Evolutionary conservation across 139 green algal species (phyloP), one percentile per base, ranked within the genome.

Genomic region (Haematococcus lacustris): DNA sequence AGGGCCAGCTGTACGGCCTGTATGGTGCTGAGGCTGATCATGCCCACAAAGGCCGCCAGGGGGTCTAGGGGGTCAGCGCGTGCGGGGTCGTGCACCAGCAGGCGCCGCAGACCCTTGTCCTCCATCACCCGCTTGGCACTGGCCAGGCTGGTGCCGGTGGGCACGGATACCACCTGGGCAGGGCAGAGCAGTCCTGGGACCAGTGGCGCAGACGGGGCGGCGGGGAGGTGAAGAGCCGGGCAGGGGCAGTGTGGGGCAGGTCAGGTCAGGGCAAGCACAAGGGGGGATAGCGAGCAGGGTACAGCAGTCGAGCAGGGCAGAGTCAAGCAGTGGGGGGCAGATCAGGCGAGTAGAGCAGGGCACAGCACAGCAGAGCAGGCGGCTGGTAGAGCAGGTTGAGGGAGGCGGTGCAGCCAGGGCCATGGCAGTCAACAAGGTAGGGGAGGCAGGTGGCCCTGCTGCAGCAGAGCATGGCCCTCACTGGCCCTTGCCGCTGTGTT

Each of bases 31-130:
- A n/a, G n/a, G 30, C 39, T 73, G 2, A 86, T 64, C 17, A 82
- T 60, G 38, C 80, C 80, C 38, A 83, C 67, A 41, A 60, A 86
- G 1, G 33, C 59, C 25, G 73, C 69, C 39, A 82, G 73, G 25
- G 61, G 65, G 51, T 77, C 38, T 2, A 4, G 40, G 28, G n/a
- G 28, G 34, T 60, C 41, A 26, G 51, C 33, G 3, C 39, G 43
- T 4, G 51, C 17, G 2, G 73, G 34, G 74, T 80, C 73, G 28
- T 47, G 61, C 71, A 85, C 80, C 13, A 77, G 68, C 13, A 78
- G 76, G 38, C 76, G 73, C 41, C 76, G 70, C 34, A 80, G 61
- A 35, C 71, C 71, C 2, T 61, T 38, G 63, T 70, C 32, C 37
- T 76, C 70, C 51, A 82, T 67, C 32, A 71, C 6, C 41, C 61